These are phyloP conservation scores for Azolla pinnata DNA, from an alignment of 75 land plant species.

Conservation along the genomic window DNA sequence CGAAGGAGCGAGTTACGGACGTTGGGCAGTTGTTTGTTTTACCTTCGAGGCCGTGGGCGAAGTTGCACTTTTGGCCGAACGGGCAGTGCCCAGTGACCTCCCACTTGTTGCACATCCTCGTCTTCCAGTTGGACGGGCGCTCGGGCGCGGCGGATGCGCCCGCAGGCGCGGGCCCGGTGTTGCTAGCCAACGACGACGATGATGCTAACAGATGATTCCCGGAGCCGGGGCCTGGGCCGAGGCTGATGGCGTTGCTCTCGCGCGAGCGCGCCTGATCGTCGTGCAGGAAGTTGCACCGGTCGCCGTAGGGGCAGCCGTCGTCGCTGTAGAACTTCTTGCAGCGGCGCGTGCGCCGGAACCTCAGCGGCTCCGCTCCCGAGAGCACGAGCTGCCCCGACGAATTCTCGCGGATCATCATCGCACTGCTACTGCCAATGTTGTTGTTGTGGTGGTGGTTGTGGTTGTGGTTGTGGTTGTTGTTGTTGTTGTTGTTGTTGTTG, in stretches of 20 bases:
- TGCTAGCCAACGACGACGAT: constrained; percentile 13
- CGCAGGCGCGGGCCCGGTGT: constrained; percentile 14
- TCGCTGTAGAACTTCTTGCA: constrained; percentile 89
- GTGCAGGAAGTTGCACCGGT: constrained; percentile 79
- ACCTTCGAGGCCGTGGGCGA: constrained; percentile 45
- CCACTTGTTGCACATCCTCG: constrained; percentile 45
- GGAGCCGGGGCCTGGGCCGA: too few species aligned
- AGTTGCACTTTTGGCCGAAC: constrained; percentile 47
- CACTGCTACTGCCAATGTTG: too few species aligned
- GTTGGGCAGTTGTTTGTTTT: too few species aligned
- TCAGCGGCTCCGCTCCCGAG: constrained; percentile 28
- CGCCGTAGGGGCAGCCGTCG: constrained; percentile 90
- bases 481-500: too few species aligned
- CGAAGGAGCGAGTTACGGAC: too few species aligned
- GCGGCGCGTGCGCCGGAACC: constrained; percentile 58
- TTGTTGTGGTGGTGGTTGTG: too few species aligned
- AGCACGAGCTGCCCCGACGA: too few species aligned
- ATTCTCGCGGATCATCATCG: too few species aligned
- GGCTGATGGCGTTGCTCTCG: constrained; percentile 69
- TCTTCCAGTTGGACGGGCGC: constrained; percentile 40
- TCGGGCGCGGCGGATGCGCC: too few species aligned
- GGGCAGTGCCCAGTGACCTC: constrained; percentile 36
- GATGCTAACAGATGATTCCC: too few species aligned
- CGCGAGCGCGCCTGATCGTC: constrained; percentile 71
- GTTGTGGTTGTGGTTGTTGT: too few species aligned